Evolutionary conservation across 2,329 filamentous ascomycete species (phyloP).

Genomic region (Aspergillus oerlinghausenensis): DNA sequence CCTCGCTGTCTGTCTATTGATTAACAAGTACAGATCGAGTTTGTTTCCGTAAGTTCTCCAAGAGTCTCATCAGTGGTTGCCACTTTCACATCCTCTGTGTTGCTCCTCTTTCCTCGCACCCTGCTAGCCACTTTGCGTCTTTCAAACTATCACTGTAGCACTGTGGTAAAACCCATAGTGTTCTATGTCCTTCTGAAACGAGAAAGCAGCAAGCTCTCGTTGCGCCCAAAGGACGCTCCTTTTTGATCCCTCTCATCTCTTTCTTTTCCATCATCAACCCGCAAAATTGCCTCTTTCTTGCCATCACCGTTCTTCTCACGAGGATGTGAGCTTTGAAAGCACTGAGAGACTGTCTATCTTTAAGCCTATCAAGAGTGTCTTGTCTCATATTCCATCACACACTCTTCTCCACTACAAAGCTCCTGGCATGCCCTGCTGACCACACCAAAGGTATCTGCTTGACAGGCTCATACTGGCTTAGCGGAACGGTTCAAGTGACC

Average conservation of each 20-base stretch:
- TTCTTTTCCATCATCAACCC: not conserved
- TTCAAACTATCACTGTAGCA: not conserved
- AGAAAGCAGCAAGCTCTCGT: not conserved
- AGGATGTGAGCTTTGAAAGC: not conserved
- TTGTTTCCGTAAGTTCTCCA: not conserved
- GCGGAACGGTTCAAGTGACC: not conserved
- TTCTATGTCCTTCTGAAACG: not conserved
- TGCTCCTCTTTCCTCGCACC: not conserved
- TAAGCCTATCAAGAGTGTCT: not conserved
- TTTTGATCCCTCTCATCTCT: not conserved
- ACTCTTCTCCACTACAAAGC: not conserved
- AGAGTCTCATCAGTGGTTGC: not conserved
- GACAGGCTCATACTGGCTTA: not conserved
- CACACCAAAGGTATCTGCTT: not conserved
- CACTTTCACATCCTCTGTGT: not conserved
- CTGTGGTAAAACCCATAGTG: not conserved
- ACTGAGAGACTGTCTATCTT: not conserved
- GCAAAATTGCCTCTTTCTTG: not conserved
- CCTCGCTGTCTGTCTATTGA: not conserved
- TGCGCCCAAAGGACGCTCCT: not conserved
- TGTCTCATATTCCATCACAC: not conserved
- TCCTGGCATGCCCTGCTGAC: not conserved
- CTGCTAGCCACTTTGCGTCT: not conserved
- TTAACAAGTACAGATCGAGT: not conserved
- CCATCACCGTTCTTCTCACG: not conserved